Base-by-base conservation (phyloP, 495 filamentous ascomycete species). In the Lindgomyces ingoldianus region DNA sequence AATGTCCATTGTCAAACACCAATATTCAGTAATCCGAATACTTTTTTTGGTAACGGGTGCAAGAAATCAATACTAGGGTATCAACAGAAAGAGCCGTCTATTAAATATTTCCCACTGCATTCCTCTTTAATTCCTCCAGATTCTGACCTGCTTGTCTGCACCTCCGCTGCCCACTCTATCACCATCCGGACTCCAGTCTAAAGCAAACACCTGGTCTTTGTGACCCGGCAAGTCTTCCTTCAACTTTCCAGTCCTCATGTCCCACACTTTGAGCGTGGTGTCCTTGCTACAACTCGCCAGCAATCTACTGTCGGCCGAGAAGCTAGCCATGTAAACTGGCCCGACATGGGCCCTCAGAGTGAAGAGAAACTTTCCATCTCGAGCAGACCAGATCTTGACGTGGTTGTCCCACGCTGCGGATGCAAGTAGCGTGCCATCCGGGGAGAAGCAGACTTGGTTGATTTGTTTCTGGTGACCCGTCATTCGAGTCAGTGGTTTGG, bases 381-480 rank as follows among this genome's bases (percentile, higher is more conserved):
- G 70, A n/a, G 80, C 86, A 51, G 87, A 85, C 90, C 93, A 96
- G 27, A 96, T 74, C 76, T 94, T 96, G 69, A 92, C 87, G 64
- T 90, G 87, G 74, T 98, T 98, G 74, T 99, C 95, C 76, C 93
- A 99, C 27, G 85, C 86, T 18, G 89, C 87, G 6, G 87, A 92
- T 0, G 95, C 95, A 69, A 99, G 94, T 54, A 90, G 80, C 1
- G 83, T 80, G 60, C 91, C 92, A 69, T 96, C 91, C 0, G 93
- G 91, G 0, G 91, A 96, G 79, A 98, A 97, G 6, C 87, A 89
- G 16, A 97, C 91, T 73, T 97, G 88, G 76, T 97, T 98, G 60
- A 99, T 91, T 70, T 90, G 90, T 74, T 97, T 98, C 72, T 96
- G 92, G 73, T 99, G 95, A 10, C 95, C 95, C 24, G 92, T 75